A percentile compares a stretch with the other conserved stretches of the same genome.
phyloP scores from a whole-genome alignment of 2,329 filamentous ascomycete species.

The Sporothrix pseudoabietina region DNA sequence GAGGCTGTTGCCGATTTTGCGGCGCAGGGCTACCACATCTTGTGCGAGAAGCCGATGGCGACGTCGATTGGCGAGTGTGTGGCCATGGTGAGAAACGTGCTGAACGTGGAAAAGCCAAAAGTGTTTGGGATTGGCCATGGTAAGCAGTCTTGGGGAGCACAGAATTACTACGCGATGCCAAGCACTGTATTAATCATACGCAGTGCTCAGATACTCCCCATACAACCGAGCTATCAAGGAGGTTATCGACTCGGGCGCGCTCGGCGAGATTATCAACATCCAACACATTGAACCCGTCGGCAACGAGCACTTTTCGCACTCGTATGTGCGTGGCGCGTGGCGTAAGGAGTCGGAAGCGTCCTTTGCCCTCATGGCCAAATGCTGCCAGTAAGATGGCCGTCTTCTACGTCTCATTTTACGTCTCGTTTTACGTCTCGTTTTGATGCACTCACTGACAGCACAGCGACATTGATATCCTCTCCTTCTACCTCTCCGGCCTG shows the following conservation, averaged over 20 bases:
- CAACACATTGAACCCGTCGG: slow-evolving; percentile 22
- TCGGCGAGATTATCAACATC: slow-evolving; percentile 22
- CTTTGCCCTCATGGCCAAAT: slow-evolving; percentile 19
- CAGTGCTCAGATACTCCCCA: not conserved
- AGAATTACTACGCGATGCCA: too few species aligned
- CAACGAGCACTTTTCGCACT: slow-evolving; percentile 20
- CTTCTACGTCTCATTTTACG: too few species aligned
- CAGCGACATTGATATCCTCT: slow-evolving; percentile 17
- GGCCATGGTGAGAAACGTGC: not conserved
- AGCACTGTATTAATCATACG: too few species aligned
- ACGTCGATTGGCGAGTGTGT: slow-evolving; percentile 12
- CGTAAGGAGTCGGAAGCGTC: not conserved
- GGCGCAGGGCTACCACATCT: slow-evolving; percentile 3
- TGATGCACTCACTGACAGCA: too few species aligned
- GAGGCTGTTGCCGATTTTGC: slow-evolving; percentile 6
- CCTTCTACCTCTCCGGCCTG: slow-evolving; percentile 13
- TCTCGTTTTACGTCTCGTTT: not conserved
- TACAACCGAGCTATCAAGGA: slow-evolving; percentile 18
- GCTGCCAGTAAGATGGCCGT: not conserved
- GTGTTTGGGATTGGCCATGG: slow-evolving; percentile 16
- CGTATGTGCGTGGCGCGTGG: slow-evolving; percentile 8
- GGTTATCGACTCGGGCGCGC: not conserved
- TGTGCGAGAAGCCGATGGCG: slow-evolving; percentile 19
- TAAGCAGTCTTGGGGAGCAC: not conserved
- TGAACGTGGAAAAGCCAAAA: not conserved